Conservation (phyloP, 805 yeast genomes). For the Myxozyma lipomycoides region DNA sequence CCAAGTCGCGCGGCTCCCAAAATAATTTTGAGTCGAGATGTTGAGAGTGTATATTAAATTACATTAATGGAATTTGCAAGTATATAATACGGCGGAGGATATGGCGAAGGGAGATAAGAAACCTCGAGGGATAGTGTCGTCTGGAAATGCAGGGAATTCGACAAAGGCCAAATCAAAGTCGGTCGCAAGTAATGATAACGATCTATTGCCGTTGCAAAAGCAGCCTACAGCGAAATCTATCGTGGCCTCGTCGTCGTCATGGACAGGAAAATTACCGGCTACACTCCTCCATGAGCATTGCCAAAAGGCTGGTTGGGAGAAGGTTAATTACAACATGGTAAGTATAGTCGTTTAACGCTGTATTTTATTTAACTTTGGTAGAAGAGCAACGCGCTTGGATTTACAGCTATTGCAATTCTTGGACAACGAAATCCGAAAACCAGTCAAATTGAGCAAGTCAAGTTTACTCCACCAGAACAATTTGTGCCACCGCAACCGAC, state of each 20-base stretch:
- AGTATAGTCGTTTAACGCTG: constrained; percentile 24
- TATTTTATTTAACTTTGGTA: constrained; percentile 1
- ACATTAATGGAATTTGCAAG: too few species aligned
- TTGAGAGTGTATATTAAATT: too few species aligned
- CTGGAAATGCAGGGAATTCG: constrained; percentile 26
- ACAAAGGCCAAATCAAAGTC: constrained; percentile 8
- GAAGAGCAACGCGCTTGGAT: constrained; percentile 49
- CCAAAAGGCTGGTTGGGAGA: constrained; percentile 85
- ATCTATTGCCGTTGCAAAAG: constrained; percentile 17
- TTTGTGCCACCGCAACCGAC: constrained; percentile 66
- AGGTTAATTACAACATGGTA: constrained; percentile 72
- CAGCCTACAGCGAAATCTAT: constrained; percentile 32
- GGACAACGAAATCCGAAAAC: constrained; percentile 80
- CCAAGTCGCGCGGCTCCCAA: too few species aligned
- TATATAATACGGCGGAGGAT: too few species aligned
- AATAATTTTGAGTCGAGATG: too few species aligned
- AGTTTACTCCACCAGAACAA: constrained; percentile 50
- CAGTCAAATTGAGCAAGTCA: constrained; percentile 56
- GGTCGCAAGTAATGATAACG: constrained; percentile 1
- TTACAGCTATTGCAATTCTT: constrained; percentile 60
- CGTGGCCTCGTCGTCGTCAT: constrained; percentile 68
- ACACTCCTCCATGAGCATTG: constrained; percentile 80
- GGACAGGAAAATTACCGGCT: constrained; percentile 95
- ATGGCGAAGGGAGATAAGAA: constrained; percentile 24
- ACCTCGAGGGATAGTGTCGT: constrained; percentile 16